phyloP scores from a whole-genome alignment of 2,329 filamentous ascomycete genomes.

The Graphiopsis chlorocephala region DNA sequence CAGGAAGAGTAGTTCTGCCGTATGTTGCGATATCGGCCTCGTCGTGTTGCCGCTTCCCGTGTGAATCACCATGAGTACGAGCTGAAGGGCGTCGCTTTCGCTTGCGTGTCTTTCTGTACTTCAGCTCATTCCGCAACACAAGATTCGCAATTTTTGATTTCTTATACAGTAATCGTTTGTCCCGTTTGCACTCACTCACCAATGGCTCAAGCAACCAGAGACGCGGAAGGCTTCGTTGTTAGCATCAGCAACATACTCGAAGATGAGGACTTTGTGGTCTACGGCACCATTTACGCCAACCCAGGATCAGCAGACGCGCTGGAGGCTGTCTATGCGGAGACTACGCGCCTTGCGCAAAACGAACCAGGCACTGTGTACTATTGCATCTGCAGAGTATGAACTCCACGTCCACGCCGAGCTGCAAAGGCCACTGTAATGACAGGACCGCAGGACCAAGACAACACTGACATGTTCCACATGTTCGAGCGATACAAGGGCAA shows the following conservation, averaged over 20 bases:
- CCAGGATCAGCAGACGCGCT: conserved; percentile 34
- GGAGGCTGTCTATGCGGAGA: conserved; percentile 34
- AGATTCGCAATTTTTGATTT: neutral
- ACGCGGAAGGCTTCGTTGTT: conserved; percentile 1
- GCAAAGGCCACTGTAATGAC: neutral
- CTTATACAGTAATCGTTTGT: neutral
- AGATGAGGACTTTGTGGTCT: conserved; percentile 5
- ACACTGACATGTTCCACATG: conserved; percentile 35
- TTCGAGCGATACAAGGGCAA: conserved; percentile 34
- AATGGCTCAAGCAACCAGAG: neutral
- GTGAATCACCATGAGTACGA: neutral
- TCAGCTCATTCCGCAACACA: neutral
- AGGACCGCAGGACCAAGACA: conserved; percentile 21
- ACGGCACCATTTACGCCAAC: conserved; percentile 27
- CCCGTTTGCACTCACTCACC: neutral
- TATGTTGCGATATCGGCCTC: neutral
- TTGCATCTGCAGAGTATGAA: conserved; percentile 27
- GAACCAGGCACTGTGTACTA: conserved; percentile 35
- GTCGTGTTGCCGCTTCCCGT: neutral
- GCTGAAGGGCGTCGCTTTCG: neutral
- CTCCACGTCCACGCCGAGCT: neutral
- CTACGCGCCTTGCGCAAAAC: conserved; percentile 26
- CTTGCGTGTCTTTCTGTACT: neutral
- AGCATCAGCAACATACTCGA: neutral
- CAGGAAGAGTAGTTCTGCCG: neutral